phyloP scores from a whole-genome alignment of 2,329 filamentous ascomycete species.

The Dactylellina sp. region DNA sequence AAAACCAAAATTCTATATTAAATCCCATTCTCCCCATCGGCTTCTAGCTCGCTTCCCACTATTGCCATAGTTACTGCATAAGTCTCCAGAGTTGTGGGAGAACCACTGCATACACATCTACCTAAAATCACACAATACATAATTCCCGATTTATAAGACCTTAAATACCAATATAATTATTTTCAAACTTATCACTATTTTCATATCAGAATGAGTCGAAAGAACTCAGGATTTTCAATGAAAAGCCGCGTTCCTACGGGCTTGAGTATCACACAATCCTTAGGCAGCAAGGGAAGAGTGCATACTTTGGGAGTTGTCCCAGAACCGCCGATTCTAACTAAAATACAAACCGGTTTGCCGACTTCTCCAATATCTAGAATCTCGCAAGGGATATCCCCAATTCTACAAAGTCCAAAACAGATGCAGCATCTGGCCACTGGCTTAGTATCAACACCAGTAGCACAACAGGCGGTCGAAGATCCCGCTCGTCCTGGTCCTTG shows the following conservation, averaged over 20 bases:
- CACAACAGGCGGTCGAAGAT: neutral
- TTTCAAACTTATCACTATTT: neutral
- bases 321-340: conserved; percentile 1
- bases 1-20: no score
- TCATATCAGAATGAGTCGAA: neutral
- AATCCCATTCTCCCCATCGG: no score
- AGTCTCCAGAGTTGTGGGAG: no score
- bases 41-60: no score
- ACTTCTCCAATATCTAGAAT: neutral
- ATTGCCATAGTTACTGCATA: no score
- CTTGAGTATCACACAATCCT: neutral
- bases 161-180: conserved; percentile 2
- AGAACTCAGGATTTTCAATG: neutral
- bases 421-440: conserved; percentile 2
- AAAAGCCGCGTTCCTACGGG: neutral
- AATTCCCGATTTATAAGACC: no score
- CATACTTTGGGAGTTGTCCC: conserved; percentile 6
- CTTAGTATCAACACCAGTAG: neutral
- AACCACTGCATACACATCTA: no score
- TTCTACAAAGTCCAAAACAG: neutral
- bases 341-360: conserved; percentile 18
- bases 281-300: conserved; percentile 7
- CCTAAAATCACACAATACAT: no score
- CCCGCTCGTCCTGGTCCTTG: neutral
- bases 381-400: conserved; percentile 7